A percentile compares a stretch with the other conserved stretches of the same genome.
Evolutionary conservation across 441 rosid species (phyloP).

Genomic region (Jatropha podagrica): DNA sequence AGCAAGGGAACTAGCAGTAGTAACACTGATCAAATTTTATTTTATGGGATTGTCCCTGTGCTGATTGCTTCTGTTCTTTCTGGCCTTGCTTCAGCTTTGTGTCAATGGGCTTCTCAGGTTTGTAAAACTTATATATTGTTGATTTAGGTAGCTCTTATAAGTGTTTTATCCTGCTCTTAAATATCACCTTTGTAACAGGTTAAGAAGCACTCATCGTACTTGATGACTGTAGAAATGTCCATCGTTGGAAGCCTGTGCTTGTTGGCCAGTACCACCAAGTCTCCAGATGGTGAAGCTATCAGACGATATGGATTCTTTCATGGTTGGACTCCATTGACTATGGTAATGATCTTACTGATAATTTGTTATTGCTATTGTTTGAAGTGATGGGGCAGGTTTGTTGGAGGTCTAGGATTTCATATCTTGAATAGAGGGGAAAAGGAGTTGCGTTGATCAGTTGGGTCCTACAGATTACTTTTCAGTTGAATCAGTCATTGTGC

Average conservation of each 20-base stretch:
- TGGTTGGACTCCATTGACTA: slow-evolving; percentile 92
- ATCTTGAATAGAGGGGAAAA: neutral
- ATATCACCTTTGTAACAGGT: slow-evolving; percentile 47
- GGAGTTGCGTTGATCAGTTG: neutral
- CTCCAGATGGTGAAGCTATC: slow-evolving; percentile 97
- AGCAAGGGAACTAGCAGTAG: slow-evolving; percentile 52
- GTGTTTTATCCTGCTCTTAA: slow-evolving; percentile 12
- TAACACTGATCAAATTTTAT: slow-evolving; percentile 62
- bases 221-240: slow-evolving; percentile 99
- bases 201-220: slow-evolving; percentile 89
- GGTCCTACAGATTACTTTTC: neutral
- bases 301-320: slow-evolving; percentile 74
- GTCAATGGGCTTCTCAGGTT: slow-evolving; percentile 99
- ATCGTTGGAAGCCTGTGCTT: slow-evolving; percentile 91
- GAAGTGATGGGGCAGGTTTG: neutral
- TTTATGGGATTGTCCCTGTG: slow-evolving; percentile 91
- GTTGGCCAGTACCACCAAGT: slow-evolving; percentile 68
- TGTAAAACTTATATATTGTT: slow-evolving; percentile 18
- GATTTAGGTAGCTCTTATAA: neutral
- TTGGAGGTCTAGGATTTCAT: slow-evolving; percentile 7
- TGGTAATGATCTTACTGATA: slow-evolving; percentile 45
- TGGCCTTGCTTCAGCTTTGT: slow-evolving; percentile 92
- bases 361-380: neutral
- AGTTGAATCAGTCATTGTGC: neutral
- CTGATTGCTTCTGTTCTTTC: slow-evolving; percentile 94